Conservation (phyloP, 768 basidiomycete genomes). For the Suillus variegatus region DNA sequence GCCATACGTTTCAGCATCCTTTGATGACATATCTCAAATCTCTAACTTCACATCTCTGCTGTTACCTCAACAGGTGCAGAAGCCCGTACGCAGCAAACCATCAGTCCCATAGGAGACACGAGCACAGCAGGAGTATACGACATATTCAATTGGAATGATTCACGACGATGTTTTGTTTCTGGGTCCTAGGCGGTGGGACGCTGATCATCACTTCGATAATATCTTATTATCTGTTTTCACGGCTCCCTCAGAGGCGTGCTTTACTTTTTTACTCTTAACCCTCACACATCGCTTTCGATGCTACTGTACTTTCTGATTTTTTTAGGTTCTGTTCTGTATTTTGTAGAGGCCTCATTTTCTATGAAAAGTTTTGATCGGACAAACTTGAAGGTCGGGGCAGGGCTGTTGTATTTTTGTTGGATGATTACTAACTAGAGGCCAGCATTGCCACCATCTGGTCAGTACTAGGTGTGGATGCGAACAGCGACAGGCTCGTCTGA, state of each 20-base stretch:
- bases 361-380: slow-evolving; percentile 1
- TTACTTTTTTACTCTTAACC: background rate
- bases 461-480: no score
- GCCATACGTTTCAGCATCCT: slow-evolving; percentile 45
- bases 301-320: background rate
- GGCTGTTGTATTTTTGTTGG: background rate
- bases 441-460: no score
- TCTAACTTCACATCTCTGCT: slow-evolving; percentile 58
- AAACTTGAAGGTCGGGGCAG: background rate
- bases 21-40: slow-evolving; percentile 49
- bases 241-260: slow-evolving; percentile 2
- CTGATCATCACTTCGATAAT: slow-evolving; percentile 29
- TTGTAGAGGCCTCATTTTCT: slow-evolving; percentile 25
- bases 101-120: slow-evolving; percentile 43
- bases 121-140: slow-evolving; percentile 54
- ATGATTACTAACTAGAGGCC: no score
- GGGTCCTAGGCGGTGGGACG: slow-evolving; percentile 20
- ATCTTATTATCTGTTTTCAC: slow-evolving; percentile 19
- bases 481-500: no score
- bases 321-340: slow-evolving; percentile 25
- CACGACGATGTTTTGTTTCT: slow-evolving; percentile 26
- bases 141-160: slow-evolving; percentile 58
- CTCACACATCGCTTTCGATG: background rate
- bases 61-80: slow-evolving; percentile 58
- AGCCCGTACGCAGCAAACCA: slow-evolving; percentile 51